phyloP scores from a whole-genome alignment of 1,284 basidiomycete genomes.

The Takashimella koratensis region DNA sequence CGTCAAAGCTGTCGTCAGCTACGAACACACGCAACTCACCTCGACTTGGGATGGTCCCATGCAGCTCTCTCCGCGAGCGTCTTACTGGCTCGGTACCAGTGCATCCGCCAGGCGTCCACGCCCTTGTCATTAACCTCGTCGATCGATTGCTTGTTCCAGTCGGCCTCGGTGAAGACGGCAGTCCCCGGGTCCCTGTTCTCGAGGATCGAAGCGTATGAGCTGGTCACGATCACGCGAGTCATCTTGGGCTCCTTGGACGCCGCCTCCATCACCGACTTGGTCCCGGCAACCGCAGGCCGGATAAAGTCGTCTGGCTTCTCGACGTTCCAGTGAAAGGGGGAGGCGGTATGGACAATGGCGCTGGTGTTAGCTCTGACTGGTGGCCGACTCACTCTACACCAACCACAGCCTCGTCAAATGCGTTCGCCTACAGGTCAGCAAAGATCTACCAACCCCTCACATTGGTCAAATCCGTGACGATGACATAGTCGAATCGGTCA shows the following conservation, averaged over 20 bases:
- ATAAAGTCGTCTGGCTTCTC: constrained; percentile 41
- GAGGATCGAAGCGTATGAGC: constrained; percentile 44
- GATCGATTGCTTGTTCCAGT: constrained; percentile 28
- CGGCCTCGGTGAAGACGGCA: constrained; percentile 21
- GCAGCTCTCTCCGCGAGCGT: constrained; percentile 42
- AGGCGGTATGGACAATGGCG: constrained; percentile 25
- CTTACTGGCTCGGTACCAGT: constrained; percentile 45
- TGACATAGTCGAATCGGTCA: constrained; percentile 53
- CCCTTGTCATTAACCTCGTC: constrained; percentile 29
- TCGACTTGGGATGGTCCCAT: constrained; percentile 43
- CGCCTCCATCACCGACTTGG: constrained; percentile 38
- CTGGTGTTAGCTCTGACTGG: too few relatives aligned
- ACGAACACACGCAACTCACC: constrained; percentile 7
- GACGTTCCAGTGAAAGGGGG: constrained; percentile 32
- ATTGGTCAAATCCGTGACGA: constrained; percentile 56
- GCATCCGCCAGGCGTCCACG: constrained; percentile 18
- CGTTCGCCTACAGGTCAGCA: constrained; percentile 27
- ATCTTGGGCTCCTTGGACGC: constrained; percentile 35
- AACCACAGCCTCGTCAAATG: constrained; percentile 49
- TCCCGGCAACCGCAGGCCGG: constrained; percentile 51
- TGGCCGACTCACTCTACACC: constrained; percentile 45
- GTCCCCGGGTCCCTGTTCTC: constrained; percentile 24
- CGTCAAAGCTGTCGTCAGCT: constrained; percentile 15
- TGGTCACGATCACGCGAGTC: constrained; percentile 49
- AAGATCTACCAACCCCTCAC: constrained; percentile 21